Evolutionary conservation across 2,329 filamentous ascomycete genomes (phyloP), one percentile per base, ranked within the genome.

Genomic region (Ustulina deusta): DNA sequence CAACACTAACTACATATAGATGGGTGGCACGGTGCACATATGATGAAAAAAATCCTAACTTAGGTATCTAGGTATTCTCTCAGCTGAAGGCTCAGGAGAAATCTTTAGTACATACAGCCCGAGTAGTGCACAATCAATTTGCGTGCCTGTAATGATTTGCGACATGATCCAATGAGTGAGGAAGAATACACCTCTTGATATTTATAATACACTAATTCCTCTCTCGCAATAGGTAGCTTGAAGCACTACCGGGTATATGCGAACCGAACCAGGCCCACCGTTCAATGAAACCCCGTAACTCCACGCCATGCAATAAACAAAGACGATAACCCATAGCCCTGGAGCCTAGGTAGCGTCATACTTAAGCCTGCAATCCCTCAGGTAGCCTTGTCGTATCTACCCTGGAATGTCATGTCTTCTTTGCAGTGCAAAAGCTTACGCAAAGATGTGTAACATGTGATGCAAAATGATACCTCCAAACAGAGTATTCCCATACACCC

Each of bases 401-500:
- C 29, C 54, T 9, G n/a, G 13, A 34, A 40, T 44, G n/a, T 5
- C 34, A 48, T 20, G 20, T 13, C 54, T 44, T 13, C 11, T 52
- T 22, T 32, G 29, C 36, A 6, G 22, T 36, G 22, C 20, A 48
- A 13, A 36, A 34, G 22, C 32, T 58, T 69, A 77, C 25, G 65
- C 61, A 54, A 78, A 75, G 6, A 75, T 71, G 64, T 78, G 77
- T 75, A 74, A 75, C 57, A 75, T 67, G 34, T 78, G 77, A 67
- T 78, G 77, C 58, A 71, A 66, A 20, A 78, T 75, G 59, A 72
- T 72, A 27, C 68, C 67, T 11, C 75, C 73, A 44, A 78, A 75
- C 25, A 78, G 65, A 10, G 66, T 71, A 60, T 73, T 78, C 52
- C 77, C 77, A 55, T 74, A 75, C 15, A 61, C 65, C 32, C 72